Evolutionary conservation across 176 grass and related monocot species (phyloP), one percentile per base, ranked within the genome.

Genomic region (Cenchrus americanus): DNA sequence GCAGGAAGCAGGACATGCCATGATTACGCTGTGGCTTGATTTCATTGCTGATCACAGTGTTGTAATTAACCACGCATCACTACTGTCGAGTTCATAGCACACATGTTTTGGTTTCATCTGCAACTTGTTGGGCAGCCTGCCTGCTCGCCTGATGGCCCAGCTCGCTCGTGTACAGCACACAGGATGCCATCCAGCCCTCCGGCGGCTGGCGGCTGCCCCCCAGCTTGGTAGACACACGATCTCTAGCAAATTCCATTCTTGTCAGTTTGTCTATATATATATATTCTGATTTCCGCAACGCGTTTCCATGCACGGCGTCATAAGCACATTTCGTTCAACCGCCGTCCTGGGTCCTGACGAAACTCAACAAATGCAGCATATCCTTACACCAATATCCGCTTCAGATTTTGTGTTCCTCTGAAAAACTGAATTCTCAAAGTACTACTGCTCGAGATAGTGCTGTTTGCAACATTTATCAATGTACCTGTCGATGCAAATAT

Each of bases 361-460:
- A 59, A 59, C 57, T 57, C 7, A 84, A 76, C 15, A 55, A 44
- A 32, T 58, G 37, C 46, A 73, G 68, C 30, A 77, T 37, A 37
- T 69, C 22, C 7, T 41, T 55, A 8, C 6, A 22, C 17, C 3
- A 37, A 37, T 21, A 54, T 74, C 71, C 46, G 1, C 2, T 53
- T 34, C 27, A 34, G 49, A 14, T 19, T 7, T 52, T 58, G 32
- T 21, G 65, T 19, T 21, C 10, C 44, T 49, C 68, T 71, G 21
- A 24, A 71, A 71, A 24, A 24, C 58, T 61, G 58, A 61, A 61
- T 71, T 50, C 69, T 14, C 10, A 49, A 50, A 7, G 41, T 19
- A 10, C 17, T 13, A 22, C 19, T 22, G 40, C 53, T 41, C 10
- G 6, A n/a, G 51, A 14, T 40, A 6, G 50, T 57, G 72, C 22